Evolutionary conservation across 192 early-diverging fungal species (phyloP).

Genomic region (Chytriomyces sp.): DNA sequence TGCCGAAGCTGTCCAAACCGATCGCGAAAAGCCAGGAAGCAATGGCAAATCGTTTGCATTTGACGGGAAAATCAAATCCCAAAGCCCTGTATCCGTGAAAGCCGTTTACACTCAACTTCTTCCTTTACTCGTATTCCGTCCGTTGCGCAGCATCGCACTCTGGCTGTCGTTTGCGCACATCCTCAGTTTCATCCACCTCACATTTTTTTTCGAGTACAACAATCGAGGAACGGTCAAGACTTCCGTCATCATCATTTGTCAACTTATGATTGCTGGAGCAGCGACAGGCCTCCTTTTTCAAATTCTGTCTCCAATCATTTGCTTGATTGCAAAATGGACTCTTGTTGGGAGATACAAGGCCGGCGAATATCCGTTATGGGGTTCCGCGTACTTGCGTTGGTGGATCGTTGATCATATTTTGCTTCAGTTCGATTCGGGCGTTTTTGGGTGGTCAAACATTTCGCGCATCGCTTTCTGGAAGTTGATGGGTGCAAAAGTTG

Average conservation of each 20-base stretch:
- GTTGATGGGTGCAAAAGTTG: constrained; percentile 46
- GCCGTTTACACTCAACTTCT: constrained; percentile 15
- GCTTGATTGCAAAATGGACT: constrained; percentile 50
- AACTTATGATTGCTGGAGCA: constrained; percentile 24
- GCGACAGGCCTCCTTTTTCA: constrained; percentile 8
- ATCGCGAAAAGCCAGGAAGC: neutral
- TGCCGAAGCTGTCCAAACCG: neutral
- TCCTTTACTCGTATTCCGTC: neutral
- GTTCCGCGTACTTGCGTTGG: constrained; percentile 50
- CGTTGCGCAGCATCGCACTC: neutral
- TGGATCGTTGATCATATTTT: constrained; percentile 49
- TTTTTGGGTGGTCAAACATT: constrained; percentile 34
- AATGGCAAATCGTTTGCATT: neutral
- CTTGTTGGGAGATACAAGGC: constrained; percentile 51
- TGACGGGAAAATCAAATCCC: neutral
- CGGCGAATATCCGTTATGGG: constrained; percentile 54
- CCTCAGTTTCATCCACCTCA: neutral
- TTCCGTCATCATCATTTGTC: constrained; percentile 1
- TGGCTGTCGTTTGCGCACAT: constrained; percentile 10
- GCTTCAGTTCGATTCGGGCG: constrained; percentile 30
- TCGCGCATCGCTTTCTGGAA: constrained; percentile 33
- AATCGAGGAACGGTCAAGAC: neutral
- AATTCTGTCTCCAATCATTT: constrained; percentile 43
- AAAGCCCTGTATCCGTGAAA: neutral
- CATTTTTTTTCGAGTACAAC: neutral